Conservation (phyloP, 495 filamentous ascomycete species). For the Aspergillus haitiensis region DNA sequence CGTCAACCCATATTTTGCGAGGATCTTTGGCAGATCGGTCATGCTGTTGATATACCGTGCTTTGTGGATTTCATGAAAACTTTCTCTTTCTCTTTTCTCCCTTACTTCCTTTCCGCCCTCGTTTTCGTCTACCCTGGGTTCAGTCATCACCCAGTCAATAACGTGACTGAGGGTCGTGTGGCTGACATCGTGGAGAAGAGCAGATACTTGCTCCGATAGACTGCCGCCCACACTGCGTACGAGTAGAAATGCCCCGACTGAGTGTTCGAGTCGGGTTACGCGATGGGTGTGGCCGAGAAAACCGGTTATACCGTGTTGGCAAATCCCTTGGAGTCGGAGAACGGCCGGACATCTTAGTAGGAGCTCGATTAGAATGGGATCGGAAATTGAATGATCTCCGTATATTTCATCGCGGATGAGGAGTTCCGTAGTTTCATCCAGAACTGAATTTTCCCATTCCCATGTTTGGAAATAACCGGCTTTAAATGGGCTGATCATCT, state of each 20-base stretch:
- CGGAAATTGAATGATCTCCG: conserved; percentile 33
- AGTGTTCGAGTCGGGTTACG: conserved; percentile 47
- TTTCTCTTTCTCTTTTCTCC: conserved; percentile 22
- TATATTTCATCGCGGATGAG: conserved; percentile 40
- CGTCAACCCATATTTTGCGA: conserved; percentile 33
- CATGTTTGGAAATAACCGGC: too few relatives aligned
- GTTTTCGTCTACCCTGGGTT: conserved; percentile 28
- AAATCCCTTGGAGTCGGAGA: conserved; percentile 37
- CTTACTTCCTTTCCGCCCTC: too few relatives aligned
- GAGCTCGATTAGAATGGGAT: conserved; percentile 41
- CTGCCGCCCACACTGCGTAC: conserved; percentile 41
- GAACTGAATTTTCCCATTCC: too few relatives aligned
- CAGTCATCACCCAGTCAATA: conserved; percentile 40
- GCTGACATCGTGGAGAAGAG: conserved; percentile 45
- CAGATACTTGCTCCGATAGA: conserved; percentile 44
- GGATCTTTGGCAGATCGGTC: conserved; percentile 35
- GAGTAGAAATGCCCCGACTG: conserved; percentile 44
- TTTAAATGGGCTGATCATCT: too few relatives aligned
- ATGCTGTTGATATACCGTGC: conserved; percentile 35
- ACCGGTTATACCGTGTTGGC: conserved; percentile 41
- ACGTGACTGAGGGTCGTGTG: conserved; percentile 48
- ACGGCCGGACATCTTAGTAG: conserved; percentile 34
- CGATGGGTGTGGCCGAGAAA: conserved; percentile 36
- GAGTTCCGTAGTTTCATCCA: background rate
- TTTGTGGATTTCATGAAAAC: conserved; percentile 48